Evolutionary conservation across 1,284 basidiomycete genomes (phyloP).

Genomic region (Gymnopus androsaceus): DNA sequence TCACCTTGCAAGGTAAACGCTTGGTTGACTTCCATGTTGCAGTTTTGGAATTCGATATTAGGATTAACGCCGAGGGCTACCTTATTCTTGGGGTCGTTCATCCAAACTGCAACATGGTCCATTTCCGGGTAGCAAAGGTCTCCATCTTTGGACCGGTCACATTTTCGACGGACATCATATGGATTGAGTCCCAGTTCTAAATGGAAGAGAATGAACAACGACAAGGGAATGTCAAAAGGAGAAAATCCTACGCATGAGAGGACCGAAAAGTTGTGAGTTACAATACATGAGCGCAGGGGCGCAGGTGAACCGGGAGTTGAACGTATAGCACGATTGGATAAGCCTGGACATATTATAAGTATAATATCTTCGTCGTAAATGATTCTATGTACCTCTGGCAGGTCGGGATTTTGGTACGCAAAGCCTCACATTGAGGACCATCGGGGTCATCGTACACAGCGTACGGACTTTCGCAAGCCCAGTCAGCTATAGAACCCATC

Average conservation of each 20-base stretch:
- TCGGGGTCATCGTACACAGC: slow-evolving; percentile 70
- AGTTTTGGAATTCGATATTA: slow-evolving; percentile 63
- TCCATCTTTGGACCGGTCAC: slow-evolving; percentile 73
- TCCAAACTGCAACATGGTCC: slow-evolving; percentile 78
- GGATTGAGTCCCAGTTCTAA: slow-evolving; percentile 68
- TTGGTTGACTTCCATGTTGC: slow-evolving; percentile 67
- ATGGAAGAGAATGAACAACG: background rate
- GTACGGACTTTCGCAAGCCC: slow-evolving; percentile 77
- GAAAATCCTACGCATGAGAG: slow-evolving; percentile 58
- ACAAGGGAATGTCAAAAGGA: background rate
- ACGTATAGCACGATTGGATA: slow-evolving; percentile 65
- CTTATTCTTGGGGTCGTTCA: slow-evolving; percentile 75
- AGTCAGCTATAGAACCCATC: slow-evolving; percentile 78
- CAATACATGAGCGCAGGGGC: slow-evolving; percentile 66
- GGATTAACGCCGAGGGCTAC: slow-evolving; percentile 74
- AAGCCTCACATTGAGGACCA: slow-evolving; percentile 64
- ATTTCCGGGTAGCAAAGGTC: slow-evolving; percentile 78
- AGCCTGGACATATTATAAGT: slow-evolving; percentile 72
- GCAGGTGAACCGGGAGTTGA: slow-evolving; percentile 58
- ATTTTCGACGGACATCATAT: slow-evolving; percentile 84
- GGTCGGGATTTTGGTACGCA: slow-evolving; percentile 66
- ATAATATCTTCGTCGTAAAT: background rate
- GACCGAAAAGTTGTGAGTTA: slow-evolving; percentile 55
- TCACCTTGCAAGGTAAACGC: slow-evolving; percentile 77
- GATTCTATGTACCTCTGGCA: slow-evolving; percentile 3